phyloP scores from a whole-genome alignment of 1,284 basidiomycete genomes.

The Sporisorium sorghi region DNA sequence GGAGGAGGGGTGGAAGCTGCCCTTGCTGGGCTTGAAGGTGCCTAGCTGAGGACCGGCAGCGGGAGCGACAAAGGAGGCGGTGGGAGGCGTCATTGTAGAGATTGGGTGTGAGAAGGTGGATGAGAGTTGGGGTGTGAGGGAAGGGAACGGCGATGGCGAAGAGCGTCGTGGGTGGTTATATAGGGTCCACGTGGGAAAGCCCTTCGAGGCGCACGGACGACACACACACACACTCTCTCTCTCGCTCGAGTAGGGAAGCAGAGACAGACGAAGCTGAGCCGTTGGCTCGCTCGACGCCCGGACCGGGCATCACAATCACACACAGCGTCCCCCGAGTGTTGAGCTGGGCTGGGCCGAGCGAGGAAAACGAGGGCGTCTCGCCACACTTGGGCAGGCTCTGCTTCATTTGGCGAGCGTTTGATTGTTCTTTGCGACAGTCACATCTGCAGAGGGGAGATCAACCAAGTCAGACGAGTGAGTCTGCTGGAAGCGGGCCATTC shows the following conservation, averaged over 20 bases:
- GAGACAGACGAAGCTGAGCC: no score
- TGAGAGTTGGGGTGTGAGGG: background rate
- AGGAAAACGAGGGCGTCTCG: background rate
- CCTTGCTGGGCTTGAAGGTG: constrained; percentile 34
- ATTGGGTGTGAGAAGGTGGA: background rate
- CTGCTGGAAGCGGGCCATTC: background rate
- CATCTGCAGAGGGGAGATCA: background rate
- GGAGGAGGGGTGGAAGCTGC: constrained; percentile 16
- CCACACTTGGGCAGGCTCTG: background rate
- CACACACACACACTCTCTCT: background rate
- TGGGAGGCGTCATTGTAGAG: constrained; percentile 57
- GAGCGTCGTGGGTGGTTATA: constrained; percentile 2
- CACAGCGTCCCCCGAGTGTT: background rate
- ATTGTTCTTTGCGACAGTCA: background rate
- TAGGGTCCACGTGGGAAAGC: constrained; percentile 15
- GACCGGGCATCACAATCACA: background rate
- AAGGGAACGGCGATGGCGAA: background rate
- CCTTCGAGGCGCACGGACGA: constrained; percentile 6
- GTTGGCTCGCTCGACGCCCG: background rate
- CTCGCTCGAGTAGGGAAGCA: no score
- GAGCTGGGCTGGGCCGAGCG: background rate
- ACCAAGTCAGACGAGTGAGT: background rate
- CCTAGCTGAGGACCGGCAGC: constrained; percentile 5
- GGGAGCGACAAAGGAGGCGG: constrained; percentile 42
- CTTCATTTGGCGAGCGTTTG: background rate